These are phyloP conservation scores for Lactarius trivialis DNA, from an alignment of 768 basidiomycete species.

Conservation along the genomic window DNA sequence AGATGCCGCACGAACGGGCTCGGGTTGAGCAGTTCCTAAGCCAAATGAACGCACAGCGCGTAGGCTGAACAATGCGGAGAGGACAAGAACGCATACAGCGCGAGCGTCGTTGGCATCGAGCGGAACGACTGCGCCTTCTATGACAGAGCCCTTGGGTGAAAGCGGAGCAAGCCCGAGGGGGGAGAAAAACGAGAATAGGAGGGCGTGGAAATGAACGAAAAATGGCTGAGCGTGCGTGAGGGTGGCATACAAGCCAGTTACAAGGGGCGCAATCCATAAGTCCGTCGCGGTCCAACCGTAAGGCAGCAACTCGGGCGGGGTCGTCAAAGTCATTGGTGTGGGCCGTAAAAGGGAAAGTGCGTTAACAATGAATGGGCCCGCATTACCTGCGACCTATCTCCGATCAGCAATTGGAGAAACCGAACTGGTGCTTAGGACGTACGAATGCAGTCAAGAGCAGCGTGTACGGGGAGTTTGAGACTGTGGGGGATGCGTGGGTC, in stretches of 20 bases:
- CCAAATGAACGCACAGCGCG: constrained; percentile 15
- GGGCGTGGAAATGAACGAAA: constrained; percentile 30
- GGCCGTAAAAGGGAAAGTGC: constrained; percentile 71
- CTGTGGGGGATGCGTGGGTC: constrained; percentile 11
- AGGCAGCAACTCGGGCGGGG: constrained; percentile 71
- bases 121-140: constrained; percentile 6
- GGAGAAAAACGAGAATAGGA: constrained; percentile 20
- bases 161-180: constrained; percentile 9
- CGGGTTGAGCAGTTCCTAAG: neutral
- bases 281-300: constrained; percentile 85
- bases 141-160: neutral
- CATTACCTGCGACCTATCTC: constrained; percentile 27
- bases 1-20: neutral
- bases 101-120: constrained; percentile 17
- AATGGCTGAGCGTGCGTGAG: constrained; percentile 84
- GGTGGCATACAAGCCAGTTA: constrained; percentile 72
- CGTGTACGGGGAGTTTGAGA: constrained; percentile 20
- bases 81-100: constrained; percentile 17
- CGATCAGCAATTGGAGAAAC: constrained; percentile 1
- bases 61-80: constrained; percentile 13
- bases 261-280: constrained; percentile 75
- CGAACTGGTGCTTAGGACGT: neutral
- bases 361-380: constrained; percentile 74
- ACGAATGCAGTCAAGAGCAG: constrained; percentile 20
- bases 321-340: constrained; percentile 58